Evolutionary conservation across 129 eudicot species (phyloP).

Genomic region (Flaveria sonorensis): DNA sequence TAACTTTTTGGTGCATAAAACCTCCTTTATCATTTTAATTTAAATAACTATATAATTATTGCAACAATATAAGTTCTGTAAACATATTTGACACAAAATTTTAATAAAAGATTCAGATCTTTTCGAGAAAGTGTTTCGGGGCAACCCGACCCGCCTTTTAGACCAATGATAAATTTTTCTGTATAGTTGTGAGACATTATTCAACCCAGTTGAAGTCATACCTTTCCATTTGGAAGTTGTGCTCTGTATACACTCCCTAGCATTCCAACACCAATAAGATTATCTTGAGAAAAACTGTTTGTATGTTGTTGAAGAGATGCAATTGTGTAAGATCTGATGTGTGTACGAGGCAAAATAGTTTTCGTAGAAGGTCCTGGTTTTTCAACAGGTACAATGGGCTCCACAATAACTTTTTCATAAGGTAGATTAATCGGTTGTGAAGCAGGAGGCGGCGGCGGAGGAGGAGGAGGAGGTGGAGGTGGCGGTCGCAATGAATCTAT

Average conservation of each 20-base stretch:
- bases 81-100: background rate
- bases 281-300: slow-evolving; percentile 88
- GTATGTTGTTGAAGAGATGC: slow-evolving; percentile 96
- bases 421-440: slow-evolving; percentile 41
- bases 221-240: slow-evolving; percentile 87
- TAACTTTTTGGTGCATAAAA: background rate
- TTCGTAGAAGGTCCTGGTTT: slow-evolving; percentile 43
- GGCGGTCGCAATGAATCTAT: slow-evolving; percentile 71
- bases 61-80: background rate
- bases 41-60: background rate
- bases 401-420: slow-evolving; percentile 62
- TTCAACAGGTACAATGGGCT: slow-evolving; percentile 50
- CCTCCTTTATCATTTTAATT: background rate
- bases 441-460: slow-evolving; percentile 54
- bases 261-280: slow-evolving; percentile 82
- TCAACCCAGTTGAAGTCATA: slow-evolving; percentile 24
- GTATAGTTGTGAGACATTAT: background rate
- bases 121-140: background rate
- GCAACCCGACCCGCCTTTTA: background rate
- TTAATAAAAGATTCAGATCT: background rate
- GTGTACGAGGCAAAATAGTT: slow-evolving; percentile 53
- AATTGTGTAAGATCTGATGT: slow-evolving; percentile 69
- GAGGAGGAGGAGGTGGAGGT: slow-evolving; percentile 60
- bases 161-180: too few species aligned
- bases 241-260: slow-evolving; percentile 92